Percentiles rank a stretch among this genome's conserved stretches.
Evolutionary conservation across 192 early-diverging fungal species (phyloP).

Genomic region (Coemansia sp.): DNA sequence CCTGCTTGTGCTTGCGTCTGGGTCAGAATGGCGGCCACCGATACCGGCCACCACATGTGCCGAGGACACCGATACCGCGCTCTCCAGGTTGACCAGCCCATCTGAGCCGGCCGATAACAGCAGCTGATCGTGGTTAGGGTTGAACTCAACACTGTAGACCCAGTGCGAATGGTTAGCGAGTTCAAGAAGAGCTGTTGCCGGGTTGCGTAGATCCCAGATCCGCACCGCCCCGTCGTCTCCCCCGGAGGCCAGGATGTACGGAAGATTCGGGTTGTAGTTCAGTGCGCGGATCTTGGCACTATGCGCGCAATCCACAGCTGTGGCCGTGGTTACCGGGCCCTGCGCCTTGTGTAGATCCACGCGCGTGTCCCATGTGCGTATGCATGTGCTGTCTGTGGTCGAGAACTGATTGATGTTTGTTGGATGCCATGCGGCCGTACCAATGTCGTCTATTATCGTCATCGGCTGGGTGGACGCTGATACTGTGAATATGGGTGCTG

Average conservation of each 20-base stretch:
- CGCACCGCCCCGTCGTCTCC: constrained; percentile 88
- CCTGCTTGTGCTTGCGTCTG: background rate
- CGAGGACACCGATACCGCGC: constrained; percentile 82
- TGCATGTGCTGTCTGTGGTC: constrained; percentile 59
- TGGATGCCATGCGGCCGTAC: constrained; percentile 37
- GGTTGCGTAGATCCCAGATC: constrained; percentile 83
- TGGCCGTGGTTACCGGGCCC: constrained; percentile 15
- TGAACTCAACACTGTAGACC: constrained; percentile 84
- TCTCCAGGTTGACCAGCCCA: constrained; percentile 85
- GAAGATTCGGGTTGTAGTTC: constrained; percentile 88
- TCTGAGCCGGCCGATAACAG: constrained; percentile 84
- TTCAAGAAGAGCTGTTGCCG: constrained; percentile 59
- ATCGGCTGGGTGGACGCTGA: constrained; percentile 8
- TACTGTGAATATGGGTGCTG: background rate
- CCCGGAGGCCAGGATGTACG: constrained; percentile 77
- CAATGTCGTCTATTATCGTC: constrained; percentile 23
- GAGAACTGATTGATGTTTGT: constrained; percentile 38
- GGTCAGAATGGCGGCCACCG: background rate
- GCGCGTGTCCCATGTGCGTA: constrained; percentile 75
- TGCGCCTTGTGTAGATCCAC: constrained; percentile 39
- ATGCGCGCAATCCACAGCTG: constrained; percentile 62
- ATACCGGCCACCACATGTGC: constrained; percentile 54
- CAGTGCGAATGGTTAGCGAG: constrained; percentile 86
- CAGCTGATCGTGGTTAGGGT: constrained; percentile 91
- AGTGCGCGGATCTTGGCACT: constrained; percentile 67